Base-by-base conservation (phyloP, 1,139 yeast genomes). In the Hyphopichia buzzinii region DNA sequence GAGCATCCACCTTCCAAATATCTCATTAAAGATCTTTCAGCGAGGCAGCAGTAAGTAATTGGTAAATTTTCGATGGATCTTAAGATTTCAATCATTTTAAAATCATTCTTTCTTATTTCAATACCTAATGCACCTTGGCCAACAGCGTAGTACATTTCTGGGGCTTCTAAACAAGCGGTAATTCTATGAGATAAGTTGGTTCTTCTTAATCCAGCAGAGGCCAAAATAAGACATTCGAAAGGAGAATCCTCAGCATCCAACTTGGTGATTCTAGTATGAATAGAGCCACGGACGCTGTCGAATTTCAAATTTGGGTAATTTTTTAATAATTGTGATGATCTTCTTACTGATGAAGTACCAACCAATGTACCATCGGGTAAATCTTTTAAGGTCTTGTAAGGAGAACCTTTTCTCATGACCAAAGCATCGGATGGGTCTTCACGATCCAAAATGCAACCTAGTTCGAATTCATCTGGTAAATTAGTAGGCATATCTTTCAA, bases 41-140 rank as follows among this genome's bases (percentile, higher is more conserved):
- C 95, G n/a, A 81, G 61, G 60, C 98, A 90, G 50, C 94, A 74
- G 45, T 81, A 66, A 2, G 90, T 77, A 2, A 95, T 75, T 10
- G 79, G 74, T 35, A 68, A 62, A 56, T 89, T 84, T 50, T 82
- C 84, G 43, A 92, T 78, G 36, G 74, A 68, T 16, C 69, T 59
- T 46, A 95, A 74, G 23, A 90, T 69, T 36, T 74, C 62, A 49
- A 69, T 67, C 56, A 84, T 74, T 36, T 67, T 62, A 7, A 62
- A 57, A 57, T 94, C 96, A 38, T 74, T 77, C 39, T 75, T 74
- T 51, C 94, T 77, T 47, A 90, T 86, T 62, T 92, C 98, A 27
- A 92, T 70, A 15, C 97, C 98, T 36, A 92, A 67, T 0, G 97
- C 97, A 44, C 98, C 98, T 67, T 92, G 98, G 13, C 98, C 98